phyloP scores from a whole-genome alignment of 306 rosid genomes.

The Rosa persica region DNA sequence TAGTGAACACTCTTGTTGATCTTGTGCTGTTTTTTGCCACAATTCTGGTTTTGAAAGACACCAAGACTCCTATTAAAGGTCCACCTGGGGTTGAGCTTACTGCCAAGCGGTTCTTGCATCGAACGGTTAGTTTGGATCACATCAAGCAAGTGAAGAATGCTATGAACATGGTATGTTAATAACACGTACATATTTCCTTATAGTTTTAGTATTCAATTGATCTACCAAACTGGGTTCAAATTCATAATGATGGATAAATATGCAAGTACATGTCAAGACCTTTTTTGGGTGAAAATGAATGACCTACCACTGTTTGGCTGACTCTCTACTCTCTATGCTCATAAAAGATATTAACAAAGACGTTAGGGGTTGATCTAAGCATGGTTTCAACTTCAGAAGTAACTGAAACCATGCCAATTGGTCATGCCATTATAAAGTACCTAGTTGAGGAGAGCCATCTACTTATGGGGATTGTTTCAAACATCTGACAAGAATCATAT shows the following conservation, averaged over 20 bases:
- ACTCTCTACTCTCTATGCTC: background rate
- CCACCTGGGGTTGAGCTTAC: constrained; percentile 36
- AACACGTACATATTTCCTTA: background rate
- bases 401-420: background rate
- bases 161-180: constrained; percentile 42
- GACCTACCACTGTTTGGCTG: background rate
- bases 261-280: background rate
- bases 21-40: constrained; percentile 38
- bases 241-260: background rate
- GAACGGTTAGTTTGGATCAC: constrained; percentile 46
- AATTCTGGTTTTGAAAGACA: constrained; percentile 46
- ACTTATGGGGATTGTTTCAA: background rate
- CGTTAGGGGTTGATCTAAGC: background rate
- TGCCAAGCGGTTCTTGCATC: constrained; percentile 42
- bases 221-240: background rate
- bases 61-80: constrained; percentile 54
- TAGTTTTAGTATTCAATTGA: background rate
- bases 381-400: background rate
- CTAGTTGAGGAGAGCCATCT: no score
- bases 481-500: background rate
- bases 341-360: background rate
- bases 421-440: background rate
- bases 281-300: background rate
- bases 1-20: constrained; percentile 53
- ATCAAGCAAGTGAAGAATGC: constrained; percentile 54